Conservation (phyloP, 495 filamentous ascomycete species). For the Penicillium simplicissimum region DNA sequence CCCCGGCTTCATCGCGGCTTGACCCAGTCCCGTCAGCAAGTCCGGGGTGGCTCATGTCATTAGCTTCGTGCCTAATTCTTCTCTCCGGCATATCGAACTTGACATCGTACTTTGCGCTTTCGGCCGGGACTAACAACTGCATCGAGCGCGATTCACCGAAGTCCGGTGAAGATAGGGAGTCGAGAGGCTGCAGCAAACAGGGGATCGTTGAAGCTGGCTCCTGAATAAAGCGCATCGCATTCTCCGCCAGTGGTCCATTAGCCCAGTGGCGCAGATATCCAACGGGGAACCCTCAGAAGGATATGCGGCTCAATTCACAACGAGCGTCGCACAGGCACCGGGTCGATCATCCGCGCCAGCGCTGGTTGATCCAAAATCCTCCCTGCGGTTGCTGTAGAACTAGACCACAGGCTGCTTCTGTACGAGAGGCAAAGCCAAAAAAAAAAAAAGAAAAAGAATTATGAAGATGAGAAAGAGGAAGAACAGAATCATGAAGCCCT, state of each 20-base stretch:
- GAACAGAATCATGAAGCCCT: too few relatives aligned
- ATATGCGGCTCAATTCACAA: constrained; percentile 41
- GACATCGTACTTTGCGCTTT: constrained; percentile 8
- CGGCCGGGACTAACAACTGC: constrained; percentile 20
- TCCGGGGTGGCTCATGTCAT: background rate
- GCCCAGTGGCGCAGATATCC: constrained; percentile 9
- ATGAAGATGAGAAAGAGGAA: too few relatives aligned
- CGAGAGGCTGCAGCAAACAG: constrained; percentile 24
- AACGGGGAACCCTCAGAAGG: constrained; percentile 42
- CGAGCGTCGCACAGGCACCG: constrained; percentile 36
- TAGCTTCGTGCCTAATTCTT: background rate
- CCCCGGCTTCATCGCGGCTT: background rate
- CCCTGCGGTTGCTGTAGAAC: constrained; percentile 13
- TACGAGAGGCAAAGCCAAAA: background rate
- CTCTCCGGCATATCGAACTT: background rate
- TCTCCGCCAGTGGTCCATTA: background rate
- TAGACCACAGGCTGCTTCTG: background rate
- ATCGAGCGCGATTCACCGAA: constrained; percentile 7
- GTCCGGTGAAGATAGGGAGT: constrained; percentile 15
- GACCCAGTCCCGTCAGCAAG: background rate
- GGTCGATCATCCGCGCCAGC: constrained; percentile 34
- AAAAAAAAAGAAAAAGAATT: too few relatives aligned
- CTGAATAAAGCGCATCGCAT: background rate
- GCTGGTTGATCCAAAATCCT: constrained; percentile 21
- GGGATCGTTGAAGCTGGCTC: constrained; percentile 12